phyloP scores from a whole-genome alignment of 176 grass and related monocot species.

The Carex kokanica region DNA sequence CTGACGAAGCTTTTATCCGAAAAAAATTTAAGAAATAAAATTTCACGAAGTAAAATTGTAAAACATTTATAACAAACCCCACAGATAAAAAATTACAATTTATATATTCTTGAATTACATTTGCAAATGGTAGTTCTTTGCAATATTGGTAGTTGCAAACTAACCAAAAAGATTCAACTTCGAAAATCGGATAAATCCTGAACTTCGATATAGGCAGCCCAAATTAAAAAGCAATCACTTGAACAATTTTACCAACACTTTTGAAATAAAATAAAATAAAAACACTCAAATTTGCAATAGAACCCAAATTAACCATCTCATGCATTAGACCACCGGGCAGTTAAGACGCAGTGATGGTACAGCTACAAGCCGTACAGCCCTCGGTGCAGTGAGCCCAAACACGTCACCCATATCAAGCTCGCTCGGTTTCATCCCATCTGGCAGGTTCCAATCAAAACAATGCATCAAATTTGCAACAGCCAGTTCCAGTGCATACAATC shows the following conservation, averaged over 20 bases:
- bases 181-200: not conserved
- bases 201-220: not conserved
- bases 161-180: not conserved
- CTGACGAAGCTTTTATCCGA: too few species aligned
- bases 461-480: slow-evolving; percentile 39
- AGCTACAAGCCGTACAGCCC: slow-evolving; percentile 30
- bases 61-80: not conserved
- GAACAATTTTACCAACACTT: not conserved
- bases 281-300: slow-evolving; percentile 13
- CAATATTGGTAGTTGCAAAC: not conserved
- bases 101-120: not conserved
- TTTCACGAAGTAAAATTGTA: too few species aligned
- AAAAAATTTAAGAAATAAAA: too few species aligned
- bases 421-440: slow-evolving; percentile 29
- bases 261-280: not conserved
- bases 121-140: not conserved
- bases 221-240: not conserved
- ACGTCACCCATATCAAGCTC: slow-evolving; percentile 44
- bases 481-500: slow-evolving; percentile 41
- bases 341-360: slow-evolving; percentile 35
- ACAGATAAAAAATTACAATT: not conserved
- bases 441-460: slow-evolving; percentile 38
- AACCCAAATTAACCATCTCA: not conserved
- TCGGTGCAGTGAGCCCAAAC: slow-evolving; percentile 48
- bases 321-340: slow-evolving; percentile 18